Evolutionary conservation across 495 filamentous ascomycete species (phyloP).

Genomic region (Hypoxylon lienhwacheense): DNA sequence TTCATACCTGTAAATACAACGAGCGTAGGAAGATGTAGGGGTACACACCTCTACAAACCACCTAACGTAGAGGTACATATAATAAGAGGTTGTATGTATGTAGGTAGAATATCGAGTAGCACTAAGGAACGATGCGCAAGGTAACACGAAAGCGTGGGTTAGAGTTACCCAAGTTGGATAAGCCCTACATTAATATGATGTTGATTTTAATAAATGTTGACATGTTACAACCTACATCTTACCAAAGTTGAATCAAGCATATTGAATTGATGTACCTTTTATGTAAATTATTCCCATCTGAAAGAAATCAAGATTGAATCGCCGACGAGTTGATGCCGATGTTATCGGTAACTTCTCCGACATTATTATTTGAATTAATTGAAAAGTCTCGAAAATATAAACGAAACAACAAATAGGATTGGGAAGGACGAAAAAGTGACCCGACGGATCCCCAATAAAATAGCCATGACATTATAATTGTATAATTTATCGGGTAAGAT

Average conservation of each 20-base stretch:
- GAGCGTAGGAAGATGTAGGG: too few relatives aligned
- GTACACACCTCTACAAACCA: too few relatives aligned
- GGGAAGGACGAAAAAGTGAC: background rate
- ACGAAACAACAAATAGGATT: background rate
- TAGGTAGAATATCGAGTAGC: background rate
- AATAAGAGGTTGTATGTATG: slow-evolving; percentile 3
- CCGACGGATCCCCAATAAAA: slow-evolving; percentile 25
- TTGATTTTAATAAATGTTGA: slow-evolving; percentile 9
- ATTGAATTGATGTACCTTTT: too few relatives aligned
- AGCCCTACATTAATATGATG: slow-evolving; percentile 13
- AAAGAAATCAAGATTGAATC: slow-evolving; percentile 6
- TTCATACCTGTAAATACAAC: background rate
- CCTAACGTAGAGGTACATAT: background rate
- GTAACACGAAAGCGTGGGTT: slow-evolving; percentile 21
- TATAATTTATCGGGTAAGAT: slow-evolving; percentile 24
- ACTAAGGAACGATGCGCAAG: slow-evolving; percentile 9
- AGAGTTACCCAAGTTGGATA: slow-evolving; percentile 28
- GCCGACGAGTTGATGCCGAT: slow-evolving; percentile 11
- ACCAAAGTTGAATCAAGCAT: too few relatives aligned
- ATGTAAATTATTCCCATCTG: slow-evolving; percentile 12
- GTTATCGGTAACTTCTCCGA: background rate
- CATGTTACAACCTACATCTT: background rate
- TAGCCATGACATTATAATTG: slow-evolving; percentile 18
- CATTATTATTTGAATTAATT: slow-evolving; percentile 6
- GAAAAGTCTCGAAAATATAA: background rate